phyloP scores from a whole-genome alignment of 805 yeast genomes.

The Ogataea kodamae region DNA sequence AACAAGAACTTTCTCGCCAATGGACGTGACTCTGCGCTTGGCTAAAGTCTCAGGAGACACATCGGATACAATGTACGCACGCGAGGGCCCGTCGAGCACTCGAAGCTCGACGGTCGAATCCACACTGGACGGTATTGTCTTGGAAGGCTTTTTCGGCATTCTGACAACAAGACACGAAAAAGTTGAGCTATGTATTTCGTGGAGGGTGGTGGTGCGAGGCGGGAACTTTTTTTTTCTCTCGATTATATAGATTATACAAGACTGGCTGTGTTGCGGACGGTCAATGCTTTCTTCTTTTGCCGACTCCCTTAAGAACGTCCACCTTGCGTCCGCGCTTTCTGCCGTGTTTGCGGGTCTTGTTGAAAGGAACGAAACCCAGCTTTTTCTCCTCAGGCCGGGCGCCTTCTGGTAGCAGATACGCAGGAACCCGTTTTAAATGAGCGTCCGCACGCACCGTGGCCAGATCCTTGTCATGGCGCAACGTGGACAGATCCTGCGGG shows the following conservation, averaged over 20 bases:
- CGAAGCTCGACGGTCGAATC: constrained; percentile 41
- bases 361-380: constrained; percentile 73
- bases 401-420: constrained; percentile 79
- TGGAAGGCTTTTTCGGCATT: constrained; percentile 7
- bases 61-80: constrained; percentile 53
- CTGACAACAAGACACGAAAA: constrained; percentile 12
- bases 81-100: constrained; percentile 45
- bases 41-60: constrained; percentile 40
- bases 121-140: constrained; percentile 1
- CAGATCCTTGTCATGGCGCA: constrained; percentile 88
- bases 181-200: neutral
- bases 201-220: constrained; percentile 3
- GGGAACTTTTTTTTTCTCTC: no score
- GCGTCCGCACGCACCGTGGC: constrained; percentile 79
- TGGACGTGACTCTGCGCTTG: constrained; percentile 38
- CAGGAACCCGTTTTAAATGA: constrained; percentile 90
- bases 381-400: constrained; percentile 56
- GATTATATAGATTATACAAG: no score
- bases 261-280: no score
- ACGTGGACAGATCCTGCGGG: constrained; percentile 84
- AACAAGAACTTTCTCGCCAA: constrained; percentile 40
- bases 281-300: constrained; percentile 19
- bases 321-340: constrained; percentile 37
- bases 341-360: constrained; percentile 38
- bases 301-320: constrained; percentile 50